Conservation (phyloP, 2,329 filamentous ascomycete genomes). For the Endocalyx cinctus region DNA sequence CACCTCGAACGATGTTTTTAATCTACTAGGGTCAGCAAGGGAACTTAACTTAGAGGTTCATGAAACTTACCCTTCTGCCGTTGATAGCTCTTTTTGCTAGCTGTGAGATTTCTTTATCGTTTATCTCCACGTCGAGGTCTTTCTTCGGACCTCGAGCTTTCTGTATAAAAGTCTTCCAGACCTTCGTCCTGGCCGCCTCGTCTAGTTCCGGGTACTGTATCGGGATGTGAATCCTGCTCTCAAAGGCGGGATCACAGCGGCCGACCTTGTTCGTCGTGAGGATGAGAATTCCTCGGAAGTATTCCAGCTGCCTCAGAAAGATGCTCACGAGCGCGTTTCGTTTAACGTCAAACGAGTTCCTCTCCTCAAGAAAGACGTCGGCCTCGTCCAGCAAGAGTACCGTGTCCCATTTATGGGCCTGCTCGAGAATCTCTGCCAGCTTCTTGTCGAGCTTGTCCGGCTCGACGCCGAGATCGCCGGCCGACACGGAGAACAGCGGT, state of each 20-base stretch:
- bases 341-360: constrained; percentile 17
- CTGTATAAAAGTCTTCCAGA: constrained; percentile 21
- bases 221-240: constrained; percentile 19
- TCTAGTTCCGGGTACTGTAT: constrained; percentile 15
- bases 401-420: constrained; percentile 36
- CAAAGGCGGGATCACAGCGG: constrained; percentile 19
- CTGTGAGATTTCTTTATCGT: constrained; percentile 15
- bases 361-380: constrained; percentile 32
- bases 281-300: constrained; percentile 19
- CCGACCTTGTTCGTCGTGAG: constrained; percentile 18
- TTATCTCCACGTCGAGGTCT: constrained; percentile 17
- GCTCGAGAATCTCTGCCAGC: constrained; percentile 29
- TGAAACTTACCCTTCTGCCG: no score
- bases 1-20: no score
- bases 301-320: constrained; percentile 18
- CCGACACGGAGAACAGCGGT: constrained; percentile 30
- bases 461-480: constrained; percentile 27
- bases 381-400: constrained; percentile 30
- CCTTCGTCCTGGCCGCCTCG: constrained; percentile 8
- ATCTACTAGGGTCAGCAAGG: no score
- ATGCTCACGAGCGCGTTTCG: constrained; percentile 19
- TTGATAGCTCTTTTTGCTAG: constrained; percentile 22
- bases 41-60: no score
- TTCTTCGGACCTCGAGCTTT: constrained; percentile 12
- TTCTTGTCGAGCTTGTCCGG: constrained; percentile 19